Percentiles rank a stretch among this genome's conserved stretches.
Conservation (phyloP, 2,329 filamentous ascomycete genomes). For the Cytospora mali region DNA sequence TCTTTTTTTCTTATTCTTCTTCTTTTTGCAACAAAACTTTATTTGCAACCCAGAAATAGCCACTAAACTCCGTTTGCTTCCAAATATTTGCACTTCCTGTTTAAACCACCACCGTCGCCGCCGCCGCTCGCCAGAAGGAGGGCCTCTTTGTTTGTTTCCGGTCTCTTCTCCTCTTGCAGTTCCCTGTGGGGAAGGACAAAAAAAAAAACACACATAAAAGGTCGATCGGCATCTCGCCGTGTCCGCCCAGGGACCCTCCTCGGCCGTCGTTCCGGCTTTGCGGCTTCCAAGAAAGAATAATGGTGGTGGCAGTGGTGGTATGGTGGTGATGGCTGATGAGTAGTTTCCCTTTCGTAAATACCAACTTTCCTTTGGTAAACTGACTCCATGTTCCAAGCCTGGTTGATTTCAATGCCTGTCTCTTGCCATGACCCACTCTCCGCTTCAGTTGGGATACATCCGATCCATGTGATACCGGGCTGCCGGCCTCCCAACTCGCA, state of each 20-base stretch:
- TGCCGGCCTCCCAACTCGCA: neutral
- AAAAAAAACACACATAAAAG: neutral
- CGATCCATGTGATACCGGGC: neutral
- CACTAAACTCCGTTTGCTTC: conserved; percentile 29
- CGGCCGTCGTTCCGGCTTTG: neutral
- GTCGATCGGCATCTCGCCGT: neutral
- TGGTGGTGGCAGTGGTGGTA: neutral
- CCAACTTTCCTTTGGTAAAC: neutral
- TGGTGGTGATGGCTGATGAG: neutral
- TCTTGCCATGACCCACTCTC: neutral
- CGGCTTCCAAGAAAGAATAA: neutral
- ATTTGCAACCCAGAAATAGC: conserved; percentile 29
- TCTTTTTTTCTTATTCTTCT: neutral
- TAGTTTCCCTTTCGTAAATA: neutral
- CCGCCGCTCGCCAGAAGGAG: neutral
- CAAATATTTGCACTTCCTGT: conserved; percentile 26
- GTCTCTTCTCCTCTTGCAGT: conserved; percentile 13
- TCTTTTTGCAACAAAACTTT: conserved; percentile 17
- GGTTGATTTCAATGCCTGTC: neutral
- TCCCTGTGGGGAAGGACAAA: neutral
- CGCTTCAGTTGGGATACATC: neutral
- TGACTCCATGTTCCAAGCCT: neutral
- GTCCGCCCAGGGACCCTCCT: neutral
- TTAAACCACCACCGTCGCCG: conserved; percentile 20
- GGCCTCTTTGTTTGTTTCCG: conserved; percentile 13